Evolutionary conservation across 768 basidiomycete genomes (phyloP).

Genomic region (Psilocybe cyanescens): DNA sequence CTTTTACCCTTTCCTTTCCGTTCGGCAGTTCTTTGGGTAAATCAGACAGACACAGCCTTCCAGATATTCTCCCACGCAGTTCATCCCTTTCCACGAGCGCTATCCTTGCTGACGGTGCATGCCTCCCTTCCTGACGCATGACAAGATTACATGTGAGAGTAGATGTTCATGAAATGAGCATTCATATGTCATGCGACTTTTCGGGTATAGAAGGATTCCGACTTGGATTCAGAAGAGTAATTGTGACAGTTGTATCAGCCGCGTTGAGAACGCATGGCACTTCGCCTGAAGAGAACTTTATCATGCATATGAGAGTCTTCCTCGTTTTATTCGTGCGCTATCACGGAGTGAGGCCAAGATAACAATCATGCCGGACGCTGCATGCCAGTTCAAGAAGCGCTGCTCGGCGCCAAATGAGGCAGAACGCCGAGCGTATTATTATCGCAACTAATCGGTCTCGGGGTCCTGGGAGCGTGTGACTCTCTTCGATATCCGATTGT

Average conservation of each 20-base stretch:
- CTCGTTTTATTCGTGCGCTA: constrained; percentile 6
- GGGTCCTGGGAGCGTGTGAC: constrained; percentile 14
- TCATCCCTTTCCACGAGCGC: background rate
- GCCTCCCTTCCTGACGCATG: background rate
- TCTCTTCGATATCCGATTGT: background rate
- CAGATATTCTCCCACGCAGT: background rate
- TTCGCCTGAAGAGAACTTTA: background rate
- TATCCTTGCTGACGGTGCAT: background rate
- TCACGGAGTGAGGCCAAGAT: background rate
- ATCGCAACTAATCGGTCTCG: constrained; percentile 8
- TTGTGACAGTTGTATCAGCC: background rate
- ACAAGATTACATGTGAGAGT: background rate
- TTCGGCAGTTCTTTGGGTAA: background rate
- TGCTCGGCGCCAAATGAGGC: constrained; percentile 19
- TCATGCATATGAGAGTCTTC: background rate
- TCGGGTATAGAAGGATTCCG: background rate
- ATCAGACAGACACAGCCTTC: constrained; percentile 4
- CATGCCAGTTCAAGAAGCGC: constrained; percentile 7
- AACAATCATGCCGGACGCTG: constrained; percentile 7
- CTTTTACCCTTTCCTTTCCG: background rate
- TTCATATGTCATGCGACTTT: background rate
- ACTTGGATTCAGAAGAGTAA: background rate
- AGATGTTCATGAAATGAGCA: background rate
- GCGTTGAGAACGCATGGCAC: constrained; percentile 13
- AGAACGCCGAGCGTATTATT: constrained; percentile 10